A percentile compares a stretch with the other conserved stretches of the same genome.
phyloP scores from a whole-genome alignment of 73 alveolate species.

The Paramecium bursaria region DNA sequence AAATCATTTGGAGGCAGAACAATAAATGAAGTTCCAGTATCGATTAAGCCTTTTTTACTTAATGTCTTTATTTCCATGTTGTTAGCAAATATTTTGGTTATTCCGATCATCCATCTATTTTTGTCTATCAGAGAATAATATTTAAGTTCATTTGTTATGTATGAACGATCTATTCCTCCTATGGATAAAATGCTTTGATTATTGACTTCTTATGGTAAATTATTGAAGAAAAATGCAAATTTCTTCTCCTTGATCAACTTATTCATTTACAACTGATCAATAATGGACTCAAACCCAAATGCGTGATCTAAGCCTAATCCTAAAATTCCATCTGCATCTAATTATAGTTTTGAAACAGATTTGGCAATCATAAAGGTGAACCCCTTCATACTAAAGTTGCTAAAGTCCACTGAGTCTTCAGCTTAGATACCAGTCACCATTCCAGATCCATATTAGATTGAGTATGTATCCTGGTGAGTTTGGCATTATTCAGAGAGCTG shows the following conservation, averaged over 20 bases:
- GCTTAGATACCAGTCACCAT: slow-evolving; percentile 14
- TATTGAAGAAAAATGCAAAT: slow-evolving; percentile 13
- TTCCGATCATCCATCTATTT: background rate
- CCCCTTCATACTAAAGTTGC: background rate
- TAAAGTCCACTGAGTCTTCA: background rate
- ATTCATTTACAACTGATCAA: background rate
- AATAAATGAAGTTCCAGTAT: slow-evolving; percentile 33
- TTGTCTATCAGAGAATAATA: background rate
- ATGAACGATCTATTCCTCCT: background rate
- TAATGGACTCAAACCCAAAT: background rate
- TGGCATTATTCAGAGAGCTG: slow-evolving; percentile 5
- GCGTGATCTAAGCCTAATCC: slow-evolving; percentile 4
- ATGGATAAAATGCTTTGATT: background rate
- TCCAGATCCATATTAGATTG: slow-evolving; percentile 29
- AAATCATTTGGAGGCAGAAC: slow-evolving; percentile 42
- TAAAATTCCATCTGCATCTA: slow-evolving; percentile 21
- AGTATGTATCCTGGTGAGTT: background rate
- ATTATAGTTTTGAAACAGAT: background rate
- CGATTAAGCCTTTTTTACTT: slow-evolving; percentile 10
- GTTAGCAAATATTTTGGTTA: background rate
- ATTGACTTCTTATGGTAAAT: background rate
- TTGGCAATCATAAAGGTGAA: slow-evolving; percentile 10
- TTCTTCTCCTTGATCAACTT: background rate
- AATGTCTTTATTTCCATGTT: background rate
- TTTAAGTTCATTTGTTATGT: background rate